Percentiles rank a stretch among this genome's conserved stretches.
phyloP scores from a whole-genome alignment of 148 eudicot genomes.

The Dianthus caryophyllus region DNA sequence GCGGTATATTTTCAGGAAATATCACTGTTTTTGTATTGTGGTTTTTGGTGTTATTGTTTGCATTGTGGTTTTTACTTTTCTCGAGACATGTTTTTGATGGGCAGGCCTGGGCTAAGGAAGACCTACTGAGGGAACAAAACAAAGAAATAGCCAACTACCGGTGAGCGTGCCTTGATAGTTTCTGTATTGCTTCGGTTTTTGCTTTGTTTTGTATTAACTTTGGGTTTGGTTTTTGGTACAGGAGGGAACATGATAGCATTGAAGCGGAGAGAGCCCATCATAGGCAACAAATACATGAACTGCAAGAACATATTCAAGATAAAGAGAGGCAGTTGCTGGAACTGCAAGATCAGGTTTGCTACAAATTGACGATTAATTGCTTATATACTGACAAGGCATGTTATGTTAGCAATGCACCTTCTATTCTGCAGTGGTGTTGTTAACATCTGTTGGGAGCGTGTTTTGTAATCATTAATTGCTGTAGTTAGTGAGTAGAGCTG shows the following conservation, averaged over 20 bases:
- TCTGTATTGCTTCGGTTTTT: background rate
- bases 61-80: background rate
- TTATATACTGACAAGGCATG: background rate
- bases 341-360: slow-evolving; percentile 89
- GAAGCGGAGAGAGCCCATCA: slow-evolving; percentile 92
- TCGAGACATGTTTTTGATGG: slow-evolving; percentile 8
- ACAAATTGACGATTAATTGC: background rate
- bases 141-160: slow-evolving; percentile 73
- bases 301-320: slow-evolving; percentile 89
- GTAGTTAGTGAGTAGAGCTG: background rate
- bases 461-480: background rate
- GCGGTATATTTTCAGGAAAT: slow-evolving; percentile 43
- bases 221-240: slow-evolving; percentile 26
- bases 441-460: background rate
- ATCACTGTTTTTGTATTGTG: background rate
- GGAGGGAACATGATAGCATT: slow-evolving; percentile 84
- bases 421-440: background rate
- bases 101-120: slow-evolving; percentile 99
- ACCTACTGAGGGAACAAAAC: slow-evolving; percentile 83
- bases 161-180: slow-evolving; percentile 30
- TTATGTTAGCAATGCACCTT: background rate
- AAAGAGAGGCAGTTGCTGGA: slow-evolving; percentile 81
- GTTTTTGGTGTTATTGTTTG: background rate
- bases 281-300: slow-evolving; percentile 80
- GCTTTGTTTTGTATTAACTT: background rate